Base-by-base conservation (phyloP, 1,284 basidiomycete genomes). In the Austroboletus niveus region DNA sequence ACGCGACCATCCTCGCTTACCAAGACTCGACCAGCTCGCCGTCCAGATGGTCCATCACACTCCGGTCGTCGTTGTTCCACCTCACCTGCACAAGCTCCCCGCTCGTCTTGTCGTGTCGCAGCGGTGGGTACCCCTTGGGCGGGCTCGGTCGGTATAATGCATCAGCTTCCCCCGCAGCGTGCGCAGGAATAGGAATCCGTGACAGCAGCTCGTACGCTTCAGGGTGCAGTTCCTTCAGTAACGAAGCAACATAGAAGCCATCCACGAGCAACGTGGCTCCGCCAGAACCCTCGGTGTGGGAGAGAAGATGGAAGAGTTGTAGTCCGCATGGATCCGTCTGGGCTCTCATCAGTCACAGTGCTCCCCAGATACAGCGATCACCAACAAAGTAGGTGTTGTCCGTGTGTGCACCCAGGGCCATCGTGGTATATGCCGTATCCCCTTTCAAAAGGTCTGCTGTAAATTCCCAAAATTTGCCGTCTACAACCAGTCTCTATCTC, bases 401-500 rank as follows among this genome's bases (percentile, higher is more conserved):
- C 1, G 95, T 98, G 68, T 99, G 96, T 0, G 93, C 94, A 8
- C 84, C 85, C 6, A 99, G 81, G 1, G 88, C 88, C 39, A 97
- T 71, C 20, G 87, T 91, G 8, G 94, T 95, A 71, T 99, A 99
- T 20, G 88, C 86, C 7, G 92, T 87, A 67, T 98, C 95, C 20
- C 94, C 94, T 64, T 91, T 94, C 11, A 88, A 85, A 20, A 97
- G 79, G 65, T 97, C 87, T 0, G 94, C 86, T 1, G 94, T 98
- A 64, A 99, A 97, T 64, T 98, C 93, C 95, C 96, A 99, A 71
- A 98, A 96, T 45, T 85, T 85, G 32, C 92, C 93, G 60, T 95
- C 91, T 94, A 45, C 30, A 42, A 44, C 51, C 11, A 22, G 51
- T 24, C 9, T 38, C 44, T 52, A 27, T 45, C 42, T 41, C 42